Evolutionary conservation across 139 green algal genomes (phyloP).

Genomic region (Dunaliella sp.): DNA sequence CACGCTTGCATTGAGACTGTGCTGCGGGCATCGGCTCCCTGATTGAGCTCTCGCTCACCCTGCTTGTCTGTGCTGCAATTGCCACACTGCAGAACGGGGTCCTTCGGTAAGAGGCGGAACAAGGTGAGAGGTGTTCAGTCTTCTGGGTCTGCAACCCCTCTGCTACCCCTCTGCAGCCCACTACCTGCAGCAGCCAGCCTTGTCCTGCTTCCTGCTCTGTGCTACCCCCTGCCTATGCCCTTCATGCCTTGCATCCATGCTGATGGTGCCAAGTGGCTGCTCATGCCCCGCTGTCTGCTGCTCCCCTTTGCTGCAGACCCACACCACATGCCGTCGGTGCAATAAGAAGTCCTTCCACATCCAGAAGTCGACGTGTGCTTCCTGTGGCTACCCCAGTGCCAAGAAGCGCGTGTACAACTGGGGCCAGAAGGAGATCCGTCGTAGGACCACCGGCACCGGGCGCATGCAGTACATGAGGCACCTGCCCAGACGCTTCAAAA

Average conservation of each 20-base stretch:
- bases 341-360: conserved; percentile 90
- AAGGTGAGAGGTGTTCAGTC: conserved; percentile 73
- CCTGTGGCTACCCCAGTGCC: conserved; percentile 93
- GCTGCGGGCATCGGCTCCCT: too few species aligned
- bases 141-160: too few species aligned
- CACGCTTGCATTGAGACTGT: too few species aligned
- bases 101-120: conserved; percentile 89
- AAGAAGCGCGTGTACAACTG: conserved; percentile 96
- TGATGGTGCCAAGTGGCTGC: too few species aligned
- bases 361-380: conserved; percentile 91
- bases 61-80: too few species aligned
- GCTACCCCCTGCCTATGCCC: too few species aligned
- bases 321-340: conserved; percentile 95
- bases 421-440: conserved; percentile 93
- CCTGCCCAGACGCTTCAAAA: conserved; percentile 90
- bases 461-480: conserved; percentile 93
- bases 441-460: conserved; percentile 96
- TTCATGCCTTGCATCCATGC: too few species aligned
- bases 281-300: not conserved
- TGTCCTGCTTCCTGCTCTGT: too few species aligned
- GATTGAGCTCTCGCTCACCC: too few species aligned
- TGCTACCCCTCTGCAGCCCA: too few species aligned
- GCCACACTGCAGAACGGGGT: conserved; percentile 76
- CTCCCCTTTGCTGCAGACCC: conserved; percentile 59
- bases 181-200: too few species aligned